Evolutionary conservation across 169 alveolate genomes (phyloP).

Genomic region (Neospora caninum): DNA sequence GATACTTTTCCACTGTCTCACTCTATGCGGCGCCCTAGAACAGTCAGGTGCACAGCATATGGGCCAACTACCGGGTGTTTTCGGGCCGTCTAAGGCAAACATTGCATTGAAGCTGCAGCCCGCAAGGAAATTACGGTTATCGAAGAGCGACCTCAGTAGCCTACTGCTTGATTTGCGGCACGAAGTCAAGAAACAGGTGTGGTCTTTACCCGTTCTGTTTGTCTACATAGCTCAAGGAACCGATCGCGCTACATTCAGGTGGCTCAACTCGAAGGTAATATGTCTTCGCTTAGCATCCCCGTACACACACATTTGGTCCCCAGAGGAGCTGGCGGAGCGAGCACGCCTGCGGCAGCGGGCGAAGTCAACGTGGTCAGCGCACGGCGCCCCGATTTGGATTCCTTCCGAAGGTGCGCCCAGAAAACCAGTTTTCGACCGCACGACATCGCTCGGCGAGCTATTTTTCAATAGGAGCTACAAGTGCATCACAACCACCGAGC

Average conservation of each 20-base stretch:
- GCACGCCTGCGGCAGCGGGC: slow-evolving; percentile 46
- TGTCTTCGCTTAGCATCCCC: neutral
- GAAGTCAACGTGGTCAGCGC: slow-evolving; percentile 55
- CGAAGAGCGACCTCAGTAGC: slow-evolving; percentile 52
- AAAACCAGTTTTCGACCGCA: neutral
- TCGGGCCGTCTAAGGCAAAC: neutral
- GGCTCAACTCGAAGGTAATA: slow-evolving; percentile 57
- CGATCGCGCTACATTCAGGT: neutral
- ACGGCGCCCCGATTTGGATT: slow-evolving; percentile 66
- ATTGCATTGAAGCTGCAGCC: slow-evolving; percentile 65
- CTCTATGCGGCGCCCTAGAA: neutral
- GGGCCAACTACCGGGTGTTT: neutral
- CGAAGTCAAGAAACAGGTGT: slow-evolving; percentile 59
- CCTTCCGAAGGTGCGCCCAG: slow-evolving; percentile 41
- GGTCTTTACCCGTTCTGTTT: neutral
- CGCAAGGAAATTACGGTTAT: slow-evolving; percentile 50
- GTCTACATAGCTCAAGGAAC: neutral
- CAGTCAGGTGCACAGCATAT: neutral
- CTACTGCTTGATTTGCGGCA: slow-evolving; percentile 58
- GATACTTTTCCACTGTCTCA: neutral
- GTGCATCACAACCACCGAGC: neutral
- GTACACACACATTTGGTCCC: neutral
- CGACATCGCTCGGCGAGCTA: neutral
- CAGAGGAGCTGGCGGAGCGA: slow-evolving; percentile 67
- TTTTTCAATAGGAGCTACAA: neutral